Evolutionary conservation across 768 basidiomycete genomes (phyloP).

Genomic region (Calocybe gangraenosa): DNA sequence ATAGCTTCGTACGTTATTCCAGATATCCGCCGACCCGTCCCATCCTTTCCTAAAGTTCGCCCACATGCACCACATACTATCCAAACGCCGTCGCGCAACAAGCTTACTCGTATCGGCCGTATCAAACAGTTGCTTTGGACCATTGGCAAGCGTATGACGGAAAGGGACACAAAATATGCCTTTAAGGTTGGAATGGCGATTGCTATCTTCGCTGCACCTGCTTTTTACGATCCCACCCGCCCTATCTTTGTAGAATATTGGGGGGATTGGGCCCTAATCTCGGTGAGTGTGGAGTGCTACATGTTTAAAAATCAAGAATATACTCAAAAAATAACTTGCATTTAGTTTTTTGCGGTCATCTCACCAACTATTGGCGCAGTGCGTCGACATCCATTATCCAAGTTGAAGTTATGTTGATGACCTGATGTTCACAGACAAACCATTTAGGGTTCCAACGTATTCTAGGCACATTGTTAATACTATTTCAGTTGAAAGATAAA

Average conservation of each 20-base stretch:
- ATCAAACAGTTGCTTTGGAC: constrained; percentile 72
- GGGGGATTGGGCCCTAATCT: constrained; percentile 96
- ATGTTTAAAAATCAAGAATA: neutral
- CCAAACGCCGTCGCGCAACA: constrained; percentile 64
- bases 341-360: constrained; percentile 86
- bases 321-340: neutral
- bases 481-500: neutral
- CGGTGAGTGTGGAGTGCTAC: constrained; percentile 50
- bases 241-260: constrained; percentile 76
- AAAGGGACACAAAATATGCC: constrained; percentile 81
- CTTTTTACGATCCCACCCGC: constrained; percentile 78
- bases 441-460: constrained; percentile 79
- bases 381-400: constrained; percentile 13
- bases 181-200: constrained; percentile 84
- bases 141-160: constrained; percentile 56
- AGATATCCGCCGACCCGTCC: constrained; percentile 42
- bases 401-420: constrained; percentile 5
- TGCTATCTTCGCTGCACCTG: constrained; percentile 80
- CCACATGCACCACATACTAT: constrained; percentile 86
- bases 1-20: constrained; percentile 54
- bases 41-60: constrained; percentile 75
- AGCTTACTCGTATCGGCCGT: constrained; percentile 57
- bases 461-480: constrained; percentile 74
- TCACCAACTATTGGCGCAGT: constrained; percentile 87
- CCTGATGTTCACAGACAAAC: constrained; percentile 60